These are phyloP conservation scores for Backusella parvicylindrica DNA, from an alignment of 192 early-diverging fungal genomes.

Conservation along the genomic window DNA sequence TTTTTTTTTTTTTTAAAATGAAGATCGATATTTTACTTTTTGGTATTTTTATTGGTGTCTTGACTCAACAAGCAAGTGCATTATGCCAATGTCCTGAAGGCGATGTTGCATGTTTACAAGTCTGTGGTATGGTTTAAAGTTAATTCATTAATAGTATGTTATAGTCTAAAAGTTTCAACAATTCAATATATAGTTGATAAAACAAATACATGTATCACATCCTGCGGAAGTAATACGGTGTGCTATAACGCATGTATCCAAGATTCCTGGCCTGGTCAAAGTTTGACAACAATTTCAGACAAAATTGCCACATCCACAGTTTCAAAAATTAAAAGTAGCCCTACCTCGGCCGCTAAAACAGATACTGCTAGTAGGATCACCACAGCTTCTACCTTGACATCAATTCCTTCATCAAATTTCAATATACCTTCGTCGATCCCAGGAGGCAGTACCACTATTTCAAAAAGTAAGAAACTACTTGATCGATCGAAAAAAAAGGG, in stretches of 20 bases:
- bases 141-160: not conserved
- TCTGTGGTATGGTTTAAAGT: not conserved
- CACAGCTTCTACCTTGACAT: not conserved
- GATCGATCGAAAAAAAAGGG: not conserved
- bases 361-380: not conserved
- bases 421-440: not conserved
- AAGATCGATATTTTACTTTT: not conserved
- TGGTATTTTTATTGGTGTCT: not conserved
- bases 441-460: not conserved
- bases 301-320: not conserved
- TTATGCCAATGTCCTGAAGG: not conserved
- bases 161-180: not conserved
- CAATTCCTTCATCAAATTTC: not conserved
- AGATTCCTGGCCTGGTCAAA: slow-evolving; percentile 7
- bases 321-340: not conserved
- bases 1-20: not conserved
- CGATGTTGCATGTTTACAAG: slow-evolving; percentile 3
- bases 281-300: not conserved
- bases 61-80: not conserved
- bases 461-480: not conserved
- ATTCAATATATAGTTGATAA: not conserved
- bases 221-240: not conserved
- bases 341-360: not conserved
- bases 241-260: slow-evolving; percentile 7
- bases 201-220: slow-evolving; percentile 3